Evolutionary conservation across 306 rosid genomes (phyloP).

Genomic region (Lathyrus oleraceus): DNA sequence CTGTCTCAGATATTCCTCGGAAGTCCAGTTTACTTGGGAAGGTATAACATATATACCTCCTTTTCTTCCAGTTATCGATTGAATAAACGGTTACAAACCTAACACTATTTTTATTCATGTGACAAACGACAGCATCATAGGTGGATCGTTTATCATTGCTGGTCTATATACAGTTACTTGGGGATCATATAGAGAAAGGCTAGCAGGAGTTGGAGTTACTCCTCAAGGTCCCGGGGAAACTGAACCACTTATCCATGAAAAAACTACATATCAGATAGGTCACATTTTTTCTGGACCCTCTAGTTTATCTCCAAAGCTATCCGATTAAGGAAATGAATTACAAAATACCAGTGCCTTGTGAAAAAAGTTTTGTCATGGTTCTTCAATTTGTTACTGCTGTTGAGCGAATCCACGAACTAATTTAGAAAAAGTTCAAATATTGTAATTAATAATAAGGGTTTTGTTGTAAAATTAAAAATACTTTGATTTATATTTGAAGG

Average conservation of each 20-base stretch:
- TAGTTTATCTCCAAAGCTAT: constrained; percentile 34
- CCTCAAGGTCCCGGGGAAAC: constrained; percentile 45
- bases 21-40: constrained; percentile 85
- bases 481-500: not conserved
- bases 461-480: not conserved
- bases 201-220: constrained; percentile 35
- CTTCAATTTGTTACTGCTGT: constrained; percentile 1
- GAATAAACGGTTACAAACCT: not conserved
- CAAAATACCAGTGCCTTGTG: constrained; percentile 21
- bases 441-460: not conserved
- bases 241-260: constrained; percentile 67
- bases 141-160: constrained; percentile 73
- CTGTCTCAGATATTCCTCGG: constrained; percentile 87
- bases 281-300: constrained; percentile 29
- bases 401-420: not conserved
- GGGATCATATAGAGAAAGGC: constrained; percentile 74
- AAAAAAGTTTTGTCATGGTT: constrained; percentile 27
- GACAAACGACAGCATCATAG: constrained; percentile 61
- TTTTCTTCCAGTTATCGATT: constrained; percentile 17
- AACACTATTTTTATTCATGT: constrained; percentile 13
- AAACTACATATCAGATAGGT: constrained; percentile 36
- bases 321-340: constrained; percentile 50
- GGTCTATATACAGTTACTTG: constrained; percentile 86
- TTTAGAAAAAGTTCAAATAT: not conserved
- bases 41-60: constrained; percentile 48